Evolutionary conservation across 1,284 basidiomycete genomes (phyloP), one percentile per base, ranked within the genome.

Genomic region (Apiotrichum porosum): DNA sequence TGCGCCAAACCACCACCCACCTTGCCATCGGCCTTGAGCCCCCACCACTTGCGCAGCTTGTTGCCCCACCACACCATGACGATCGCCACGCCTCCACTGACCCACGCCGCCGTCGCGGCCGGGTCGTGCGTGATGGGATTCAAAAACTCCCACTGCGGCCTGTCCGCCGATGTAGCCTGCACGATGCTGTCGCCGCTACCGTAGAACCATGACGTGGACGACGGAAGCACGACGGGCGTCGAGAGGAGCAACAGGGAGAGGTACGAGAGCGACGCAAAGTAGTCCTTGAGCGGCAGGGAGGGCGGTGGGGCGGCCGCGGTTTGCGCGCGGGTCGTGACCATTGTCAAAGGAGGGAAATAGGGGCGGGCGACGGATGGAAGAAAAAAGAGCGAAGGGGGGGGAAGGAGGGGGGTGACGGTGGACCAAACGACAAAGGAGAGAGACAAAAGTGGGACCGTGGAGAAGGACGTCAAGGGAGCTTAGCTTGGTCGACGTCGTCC

Each of bases 21-120:
- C 17, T 38, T 31, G 14, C 51, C 34, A 52, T 59, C 46, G 54
- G 32, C 60, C 54, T 52, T 75, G 72, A 5, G 22, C 14, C 40
- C 38, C 49, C 49, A 77, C 83, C 83, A 86, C 23, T 68, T 52
- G 43, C 79, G 72, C 54, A 86, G 61, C 77, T 81, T 84, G 6
- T 78, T 78, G 2, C 80, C 83, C 85, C 86, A 89, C 83, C 85
- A 88, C 9, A 72, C 70, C 61, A 86, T 81, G 35, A 87, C 68
- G 3, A 86, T 49, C 4, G 71, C 58, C 0, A 79, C 75, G 2
- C 86, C 88, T 0, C 69, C 62, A 42, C 79, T 80, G 37, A 84
- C 74, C 76, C 82, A 87, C 6, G 74, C 60, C 35, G 86, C 69
- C 0, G 86, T 88, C 19, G 74, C 69, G 2, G 74, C 65, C 2